Evolutionary conservation across 164 flowering plant genomes (phyloP).

Genomic region (Berberis thunbergii): DNA sequence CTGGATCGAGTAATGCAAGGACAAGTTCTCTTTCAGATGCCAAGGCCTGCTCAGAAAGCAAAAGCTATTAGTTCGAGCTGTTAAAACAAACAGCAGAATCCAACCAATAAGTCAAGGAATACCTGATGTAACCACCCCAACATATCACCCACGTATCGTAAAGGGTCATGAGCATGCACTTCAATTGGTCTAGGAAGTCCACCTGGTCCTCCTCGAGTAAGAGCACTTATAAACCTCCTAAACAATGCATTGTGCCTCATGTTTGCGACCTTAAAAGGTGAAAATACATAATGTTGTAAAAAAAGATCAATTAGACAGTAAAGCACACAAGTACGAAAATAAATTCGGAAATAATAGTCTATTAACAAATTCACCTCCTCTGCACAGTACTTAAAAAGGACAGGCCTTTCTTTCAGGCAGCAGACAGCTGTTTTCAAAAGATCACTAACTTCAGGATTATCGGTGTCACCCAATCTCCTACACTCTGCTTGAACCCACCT

Average conservation of each 20-base stretch:
- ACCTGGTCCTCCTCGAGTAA: slow-evolving; percentile 99
- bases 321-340: not conserved
- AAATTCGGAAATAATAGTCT: not conserved
- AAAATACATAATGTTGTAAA: not conserved
- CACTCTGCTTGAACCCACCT: slow-evolving; percentile 99
- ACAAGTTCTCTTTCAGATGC: slow-evolving; percentile 98
- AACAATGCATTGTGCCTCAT: slow-evolving; percentile 97
- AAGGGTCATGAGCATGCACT: slow-evolving; percentile 99
- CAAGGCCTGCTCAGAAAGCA: slow-evolving; percentile 46
- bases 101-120: slow-evolving; percentile 5
- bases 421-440: slow-evolving; percentile 84
- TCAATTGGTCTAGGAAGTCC: slow-evolving; percentile 94
- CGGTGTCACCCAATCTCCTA: slow-evolving; percentile 81
- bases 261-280: slow-evolving; percentile 65
- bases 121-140: slow-evolving; percentile 99
- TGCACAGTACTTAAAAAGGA: slow-evolving; percentile 94
- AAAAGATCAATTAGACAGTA: not conserved
- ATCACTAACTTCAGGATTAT: slow-evolving; percentile 88
- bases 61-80: slow-evolving; percentile 6
- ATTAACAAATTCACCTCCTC: slow-evolving; percentile 64
- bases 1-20: slow-evolving; percentile 71
- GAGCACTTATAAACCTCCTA: slow-evolving; percentile 93
- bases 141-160: slow-evolving; percentile 98
- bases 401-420: slow-evolving; percentile 87
- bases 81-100: slow-evolving; percentile 3